Evolutionary conservation across 495 filamentous ascomycete genomes (phyloP).

Genomic region (Hypoxylon cercidicola): DNA sequence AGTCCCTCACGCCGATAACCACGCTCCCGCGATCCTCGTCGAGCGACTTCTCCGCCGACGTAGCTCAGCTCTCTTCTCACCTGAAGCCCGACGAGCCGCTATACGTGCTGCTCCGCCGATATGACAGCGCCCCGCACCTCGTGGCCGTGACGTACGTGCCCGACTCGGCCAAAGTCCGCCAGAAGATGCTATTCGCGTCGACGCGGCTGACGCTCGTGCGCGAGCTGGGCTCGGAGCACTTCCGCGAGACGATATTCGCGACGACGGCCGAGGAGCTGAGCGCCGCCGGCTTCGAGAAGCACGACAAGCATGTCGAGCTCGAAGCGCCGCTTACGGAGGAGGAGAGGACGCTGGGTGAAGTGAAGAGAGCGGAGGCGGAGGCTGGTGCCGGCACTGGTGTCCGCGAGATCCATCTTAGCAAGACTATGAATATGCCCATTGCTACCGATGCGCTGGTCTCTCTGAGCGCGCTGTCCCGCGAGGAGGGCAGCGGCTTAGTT

Average conservation of each 20-base stretch:
- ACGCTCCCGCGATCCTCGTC: conserved; percentile 66
- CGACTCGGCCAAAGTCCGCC: conserved; percentile 85
- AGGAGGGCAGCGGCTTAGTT: conserved; percentile 69
- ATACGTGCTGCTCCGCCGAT: conserved; percentile 85
- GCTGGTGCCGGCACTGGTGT: conserved; percentile 75
- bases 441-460: conserved; percentile 74
- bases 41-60: conserved; percentile 67
- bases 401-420: conserved; percentile 67
- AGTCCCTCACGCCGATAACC: conserved; percentile 73
- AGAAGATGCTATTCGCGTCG: conserved; percentile 95
- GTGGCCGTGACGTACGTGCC: conserved; percentile 91
- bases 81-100: conserved; percentile 78
- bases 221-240: conserved; percentile 90
- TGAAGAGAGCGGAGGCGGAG: conserved; percentile 82
- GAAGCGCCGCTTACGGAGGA: conserved; percentile 87
- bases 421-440: conserved; percentile 72
- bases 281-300: conserved; percentile 76
- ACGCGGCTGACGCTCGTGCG: conserved; percentile 84
- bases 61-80: conserved; percentile 66
- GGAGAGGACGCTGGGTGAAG: conserved; percentile 79
- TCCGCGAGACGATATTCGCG: conserved; percentile 79
- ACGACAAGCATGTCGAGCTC: conserved; percentile 74
- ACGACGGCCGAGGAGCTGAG: conserved; percentile 79
- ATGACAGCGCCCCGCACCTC: conserved; percentile 64
- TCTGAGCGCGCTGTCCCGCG: conserved; percentile 64